Percentiles rank a stretch among this genome's conserved stretches.
Evolutionary conservation across 805 yeast genomes (phyloP).

Genomic region (Yamadazyma olivae): DNA sequence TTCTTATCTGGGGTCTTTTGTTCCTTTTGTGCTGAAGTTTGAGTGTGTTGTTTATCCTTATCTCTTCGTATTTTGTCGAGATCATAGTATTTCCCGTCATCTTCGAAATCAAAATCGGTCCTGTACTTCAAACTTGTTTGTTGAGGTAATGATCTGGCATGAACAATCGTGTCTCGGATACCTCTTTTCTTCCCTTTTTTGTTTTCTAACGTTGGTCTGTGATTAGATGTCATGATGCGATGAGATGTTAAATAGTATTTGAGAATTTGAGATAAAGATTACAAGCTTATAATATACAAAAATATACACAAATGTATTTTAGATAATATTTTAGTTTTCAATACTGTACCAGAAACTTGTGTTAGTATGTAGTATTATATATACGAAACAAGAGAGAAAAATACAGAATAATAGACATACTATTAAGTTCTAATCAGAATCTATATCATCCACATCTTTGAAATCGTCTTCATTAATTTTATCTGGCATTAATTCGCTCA

Average conservation of each 20-base stretch:
- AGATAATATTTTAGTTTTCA: too few species aligned
- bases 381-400: slow-evolving; percentile 1
- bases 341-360: too few species aligned
- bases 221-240: slow-evolving; percentile 37
- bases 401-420: background rate
- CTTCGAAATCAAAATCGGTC: too few species aligned
- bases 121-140: slow-evolving; percentile 32
- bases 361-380: too few species aligned
- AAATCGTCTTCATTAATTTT: slow-evolving; percentile 42
- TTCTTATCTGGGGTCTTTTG: background rate
- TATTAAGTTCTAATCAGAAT: slow-evolving; percentile 16
- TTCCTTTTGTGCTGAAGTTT: slow-evolving; percentile 3
- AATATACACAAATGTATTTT: too few species aligned
- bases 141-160: slow-evolving; percentile 29
- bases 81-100: too few species aligned
- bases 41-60: slow-evolving; percentile 7
- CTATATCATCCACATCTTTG: slow-evolving; percentile 34
- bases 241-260: background rate
- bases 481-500: slow-evolving; percentile 38
- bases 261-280: too few species aligned
- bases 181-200: slow-evolving; percentile 32
- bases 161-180: slow-evolving; percentile 34
- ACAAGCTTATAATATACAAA: too few species aligned
- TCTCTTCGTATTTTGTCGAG: too few species aligned
- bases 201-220: slow-evolving; percentile 41